Conservation (phyloP, 179 eudicot genomes). For the Spergularia azorica region DNA sequence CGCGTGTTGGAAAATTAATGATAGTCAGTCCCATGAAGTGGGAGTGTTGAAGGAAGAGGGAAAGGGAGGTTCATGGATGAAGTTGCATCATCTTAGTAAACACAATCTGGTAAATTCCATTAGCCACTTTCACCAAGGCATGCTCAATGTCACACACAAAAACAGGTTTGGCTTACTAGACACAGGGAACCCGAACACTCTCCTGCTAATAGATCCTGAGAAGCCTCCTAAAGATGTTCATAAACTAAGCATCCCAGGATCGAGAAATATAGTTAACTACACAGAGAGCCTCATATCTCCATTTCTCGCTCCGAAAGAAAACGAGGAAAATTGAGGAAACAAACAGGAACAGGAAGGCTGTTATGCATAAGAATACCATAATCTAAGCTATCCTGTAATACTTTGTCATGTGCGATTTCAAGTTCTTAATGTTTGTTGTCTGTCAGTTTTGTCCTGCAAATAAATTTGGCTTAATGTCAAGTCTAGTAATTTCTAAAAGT, state of each 20-base stretch:
- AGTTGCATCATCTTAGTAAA: not conserved
- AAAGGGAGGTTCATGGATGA: slow-evolving; percentile 2
- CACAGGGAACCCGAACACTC: not conserved
- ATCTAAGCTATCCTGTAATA: no score
- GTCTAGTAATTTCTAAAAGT: no score
- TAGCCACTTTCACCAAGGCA: not conserved
- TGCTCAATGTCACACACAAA: not conserved
- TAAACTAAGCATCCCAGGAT: not conserved
- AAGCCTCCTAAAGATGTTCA: slow-evolving; percentile 2
- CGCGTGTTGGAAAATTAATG: slow-evolving; percentile 2
- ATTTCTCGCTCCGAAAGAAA: not conserved
- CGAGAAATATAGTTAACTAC: slow-evolving; percentile 14
- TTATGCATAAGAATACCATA: no score
- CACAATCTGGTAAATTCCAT: not conserved
- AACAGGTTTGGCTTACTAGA: not conserved
- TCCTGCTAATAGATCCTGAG: not conserved
- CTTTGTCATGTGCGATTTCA: no score
- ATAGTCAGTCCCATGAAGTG: not conserved
- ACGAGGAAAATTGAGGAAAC: no score
- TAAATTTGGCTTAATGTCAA: no score
- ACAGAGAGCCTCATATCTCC: not conserved
- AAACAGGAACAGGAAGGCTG: no score
- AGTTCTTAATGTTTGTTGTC: no score
- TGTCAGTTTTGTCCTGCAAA: no score
- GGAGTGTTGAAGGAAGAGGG: not conserved